Evolutionary conservation across 441 rosid species (phyloP), one percentile per base, ranked within the genome.

Genomic region (Pelargonium myrrhifolium): DNA sequence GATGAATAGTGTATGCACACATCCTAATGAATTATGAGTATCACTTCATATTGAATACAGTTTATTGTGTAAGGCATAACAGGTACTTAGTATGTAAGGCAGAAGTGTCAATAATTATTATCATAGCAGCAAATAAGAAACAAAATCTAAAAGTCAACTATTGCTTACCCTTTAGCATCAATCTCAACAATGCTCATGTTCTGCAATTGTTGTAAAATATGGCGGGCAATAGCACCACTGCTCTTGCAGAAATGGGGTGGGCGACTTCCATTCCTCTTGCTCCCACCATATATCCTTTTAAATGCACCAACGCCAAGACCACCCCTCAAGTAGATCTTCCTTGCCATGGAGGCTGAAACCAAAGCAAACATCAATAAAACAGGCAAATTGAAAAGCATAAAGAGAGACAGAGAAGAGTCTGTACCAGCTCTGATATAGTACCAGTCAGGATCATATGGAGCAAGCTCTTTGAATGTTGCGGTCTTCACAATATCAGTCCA

Each of bases 401-500:
- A 12, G 3, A 24, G 10, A 60, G 12, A 60, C 26, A 2, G 17
- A 11, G 14, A 64, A 47, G 17, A 6, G 42, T 28, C 0, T 40
- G 20, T 61, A 92, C 97, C 97, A 40, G 94, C 92, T 77, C 97
- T 79, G 71, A 92, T 77, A 77, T 74, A 92, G 76, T 92, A 92
- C 97, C 96, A 92, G 40, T 92, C 96, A 3, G 87, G 94, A 43
- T 92, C 97, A 78, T 89, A 92, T 10, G 97, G 97, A 15, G 97
- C 96, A 69, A 92, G 92, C 87, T 92, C 97, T 82, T 89, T 92
- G 56, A 83, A 78, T 37, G 72, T 80, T 8, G 84, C 97, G 0
- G 97, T 92, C 84, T 92, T 92, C 75, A 92, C 97, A 59, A 92
- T 87, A 69, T 92, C 97, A 35, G 92, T 87, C 97, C 96, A 91